Conservation (phyloP, 176 grass and related monocot genomes). For the Neostapfia colusana region DNA sequence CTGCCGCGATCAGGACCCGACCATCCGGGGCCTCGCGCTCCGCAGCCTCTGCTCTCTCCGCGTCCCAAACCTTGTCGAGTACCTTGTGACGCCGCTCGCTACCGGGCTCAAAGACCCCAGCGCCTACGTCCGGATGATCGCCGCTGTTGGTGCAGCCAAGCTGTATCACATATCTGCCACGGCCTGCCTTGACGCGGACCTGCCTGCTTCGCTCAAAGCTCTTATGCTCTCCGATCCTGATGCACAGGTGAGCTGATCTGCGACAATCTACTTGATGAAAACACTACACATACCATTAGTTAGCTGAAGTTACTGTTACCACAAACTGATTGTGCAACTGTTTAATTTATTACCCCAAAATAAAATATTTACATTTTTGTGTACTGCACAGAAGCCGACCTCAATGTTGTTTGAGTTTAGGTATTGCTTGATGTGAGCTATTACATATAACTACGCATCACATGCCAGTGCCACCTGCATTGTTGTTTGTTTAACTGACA, state of each 20-base stretch:
- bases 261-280: constrained; percentile 4
- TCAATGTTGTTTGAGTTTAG: background rate
- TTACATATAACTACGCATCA: background rate
- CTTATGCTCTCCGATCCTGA: constrained; percentile 93
- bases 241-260: constrained; percentile 57
- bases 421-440: background rate
- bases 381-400: constrained; percentile 1
- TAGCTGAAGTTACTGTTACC: background rate
- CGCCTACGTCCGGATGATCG: constrained; percentile 82
- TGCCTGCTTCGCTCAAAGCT: constrained; percentile 76
- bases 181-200: constrained; percentile 86
- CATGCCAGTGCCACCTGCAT: background rate
- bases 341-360: background rate
- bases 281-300: background rate
- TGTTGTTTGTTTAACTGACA: background rate
- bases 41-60: constrained; percentile 96
- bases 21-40: constrained; percentile 89
- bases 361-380: background rate
- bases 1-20: constrained; percentile 92
- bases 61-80: constrained; percentile 93
- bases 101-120: constrained; percentile 85
- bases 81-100: constrained; percentile 79
- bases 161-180: constrained; percentile 89
- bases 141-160: constrained; percentile 74
- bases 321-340: background rate